Conservation (phyloP, 495 filamentous ascomycete species). For the Penicillium nucicola region DNA sequence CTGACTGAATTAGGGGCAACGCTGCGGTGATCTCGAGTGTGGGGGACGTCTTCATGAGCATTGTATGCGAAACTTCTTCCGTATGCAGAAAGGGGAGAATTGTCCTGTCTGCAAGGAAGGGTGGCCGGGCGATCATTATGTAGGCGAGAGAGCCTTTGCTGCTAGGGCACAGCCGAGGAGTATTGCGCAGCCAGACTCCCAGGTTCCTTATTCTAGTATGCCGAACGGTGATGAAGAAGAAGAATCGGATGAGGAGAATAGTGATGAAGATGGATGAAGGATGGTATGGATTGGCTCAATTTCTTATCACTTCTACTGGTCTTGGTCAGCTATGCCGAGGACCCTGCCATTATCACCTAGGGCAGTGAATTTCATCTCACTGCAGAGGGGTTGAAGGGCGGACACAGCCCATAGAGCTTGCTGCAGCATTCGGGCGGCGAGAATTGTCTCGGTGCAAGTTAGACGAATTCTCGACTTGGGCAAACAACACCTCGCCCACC, state of each 20-base stretch:
- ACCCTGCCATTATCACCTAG: no score
- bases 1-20: slow-evolving; percentile 58
- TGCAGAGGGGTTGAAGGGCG: no score
- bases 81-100: slow-evolving; percentile 54
- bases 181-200: slow-evolving; percentile 14
- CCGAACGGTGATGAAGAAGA: slow-evolving; percentile 2
- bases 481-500: not conserved
- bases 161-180: slow-evolving; percentile 29
- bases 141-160: slow-evolving; percentile 73
- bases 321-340: not conserved
- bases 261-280: slow-evolving; percentile 6
- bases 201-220: slow-evolving; percentile 2
- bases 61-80: slow-evolving; percentile 71
- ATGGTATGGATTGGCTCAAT: not conserved
- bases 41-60: slow-evolving; percentile 70
- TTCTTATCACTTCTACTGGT: not conserved
- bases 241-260: not conserved
- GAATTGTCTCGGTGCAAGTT: not conserved
- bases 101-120: slow-evolving; percentile 71
- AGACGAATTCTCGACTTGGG: not conserved
- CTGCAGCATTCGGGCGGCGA: not conserved
- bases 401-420: no score
- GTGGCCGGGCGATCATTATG: slow-evolving; percentile 74
- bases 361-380: no score
- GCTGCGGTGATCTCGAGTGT: slow-evolving; percentile 70